Evolutionary conservation across 2,329 filamentous ascomycete species (phyloP).

Genomic region (Phaeosphaeria sp.): DNA sequence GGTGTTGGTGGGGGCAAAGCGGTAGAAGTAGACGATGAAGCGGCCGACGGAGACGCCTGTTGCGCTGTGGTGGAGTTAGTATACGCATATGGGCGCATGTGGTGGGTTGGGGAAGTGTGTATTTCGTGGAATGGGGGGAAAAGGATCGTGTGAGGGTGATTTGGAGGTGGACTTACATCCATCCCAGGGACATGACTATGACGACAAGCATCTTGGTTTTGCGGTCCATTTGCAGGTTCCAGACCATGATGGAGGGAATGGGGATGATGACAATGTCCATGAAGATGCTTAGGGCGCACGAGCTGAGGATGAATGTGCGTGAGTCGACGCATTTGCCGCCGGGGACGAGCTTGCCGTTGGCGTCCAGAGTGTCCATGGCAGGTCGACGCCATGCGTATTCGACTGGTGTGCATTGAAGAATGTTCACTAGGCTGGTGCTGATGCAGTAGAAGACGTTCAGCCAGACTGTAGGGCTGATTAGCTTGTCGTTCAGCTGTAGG

Average conservation of each 20-base stretch:
- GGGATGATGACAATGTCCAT: conserved; percentile 50
- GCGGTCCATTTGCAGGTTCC: conserved; percentile 51
- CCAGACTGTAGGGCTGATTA: conserved; percentile 25
- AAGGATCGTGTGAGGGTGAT: neutral
- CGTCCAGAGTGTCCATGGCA: conserved; percentile 37
- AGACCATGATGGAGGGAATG: conserved; percentile 52
- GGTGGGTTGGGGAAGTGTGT: neutral
- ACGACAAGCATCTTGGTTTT: conserved; percentile 45
- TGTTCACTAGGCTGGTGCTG: conserved; percentile 42
- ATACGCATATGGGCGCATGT: too few relatives aligned
- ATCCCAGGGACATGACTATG: conserved; percentile 43
- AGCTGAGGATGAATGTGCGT: conserved; percentile 41
- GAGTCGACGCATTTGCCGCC: conserved; percentile 43
- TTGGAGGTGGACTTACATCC: conserved; percentile 32
- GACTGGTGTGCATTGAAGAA: conserved; percentile 45
- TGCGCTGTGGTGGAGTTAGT: conserved; percentile 19
- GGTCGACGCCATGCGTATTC: conserved; percentile 37
- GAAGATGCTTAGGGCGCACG: conserved; percentile 44
- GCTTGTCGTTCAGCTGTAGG: neutral
- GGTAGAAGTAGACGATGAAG: conserved; percentile 50
- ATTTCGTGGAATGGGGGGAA: neutral
- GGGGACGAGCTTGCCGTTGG: conserved; percentile 31
- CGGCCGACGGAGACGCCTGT: conserved; percentile 45
- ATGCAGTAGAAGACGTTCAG: conserved; percentile 44
- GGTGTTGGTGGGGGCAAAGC: conserved; percentile 41